Conservation (phyloP, 805 yeast genomes). For the Monosporozyma yasuniensis region DNA sequence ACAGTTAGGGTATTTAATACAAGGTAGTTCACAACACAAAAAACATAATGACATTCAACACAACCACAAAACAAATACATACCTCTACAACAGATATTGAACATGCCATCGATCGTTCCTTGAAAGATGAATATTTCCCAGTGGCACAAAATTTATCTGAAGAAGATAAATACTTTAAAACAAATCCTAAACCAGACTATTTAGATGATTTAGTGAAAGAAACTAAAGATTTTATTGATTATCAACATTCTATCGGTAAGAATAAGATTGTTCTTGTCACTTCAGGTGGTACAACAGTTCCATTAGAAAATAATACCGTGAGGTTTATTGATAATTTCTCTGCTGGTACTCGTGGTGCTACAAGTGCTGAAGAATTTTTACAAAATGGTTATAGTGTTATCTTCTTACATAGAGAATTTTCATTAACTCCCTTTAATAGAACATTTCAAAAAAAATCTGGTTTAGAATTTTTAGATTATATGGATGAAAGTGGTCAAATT, state of each 20-base stretch:
- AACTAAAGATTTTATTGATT: constrained; percentile 51
- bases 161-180: constrained; percentile 55
- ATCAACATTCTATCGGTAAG: constrained; percentile 37
- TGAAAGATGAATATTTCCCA: constrained; percentile 55
- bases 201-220: constrained; percentile 51
- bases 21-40: no score
- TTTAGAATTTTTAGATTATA: constrained; percentile 76
- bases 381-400: constrained; percentile 86
- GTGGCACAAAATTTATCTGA: constrained; percentile 67
- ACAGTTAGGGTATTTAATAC: no score
- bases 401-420: constrained; percentile 85
- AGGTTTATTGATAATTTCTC: constrained; percentile 93
- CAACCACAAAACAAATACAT: constrained; percentile 30
- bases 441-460: constrained; percentile 61
- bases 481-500: constrained; percentile 54
- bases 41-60: constrained; percentile 1
- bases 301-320: constrained; percentile 92
- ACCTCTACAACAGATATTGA: constrained; percentile 64
- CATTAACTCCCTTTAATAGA: constrained; percentile 85
- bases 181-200: constrained; percentile 67
- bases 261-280: constrained; percentile 73
- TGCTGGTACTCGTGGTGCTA: constrained; percentile 97
- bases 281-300: constrained; percentile 97
- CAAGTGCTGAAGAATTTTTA: constrained; percentile 86
- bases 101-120: constrained; percentile 70